Percentiles rank a stretch among this genome's conserved stretches.
Conservation (phyloP, 352 stramenopile genomes). For the Pythium grandisporangium region DNA sequence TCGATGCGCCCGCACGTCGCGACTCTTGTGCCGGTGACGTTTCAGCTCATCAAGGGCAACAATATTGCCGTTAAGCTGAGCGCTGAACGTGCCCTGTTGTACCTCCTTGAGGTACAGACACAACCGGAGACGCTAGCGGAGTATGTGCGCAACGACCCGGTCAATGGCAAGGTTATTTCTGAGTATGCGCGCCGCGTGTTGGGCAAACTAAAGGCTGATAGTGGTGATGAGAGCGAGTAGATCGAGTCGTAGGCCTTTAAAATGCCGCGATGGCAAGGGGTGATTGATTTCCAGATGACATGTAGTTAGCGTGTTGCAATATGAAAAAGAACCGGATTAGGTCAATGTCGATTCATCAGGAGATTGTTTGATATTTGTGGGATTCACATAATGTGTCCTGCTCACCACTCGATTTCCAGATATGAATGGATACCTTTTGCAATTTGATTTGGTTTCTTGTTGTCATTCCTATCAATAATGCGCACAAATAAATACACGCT, state of each 20-base stretch:
- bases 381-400: no score
- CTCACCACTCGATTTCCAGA: no score
- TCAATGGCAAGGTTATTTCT: constrained; percentile 75
- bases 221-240: constrained; percentile 74
- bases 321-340: no score
- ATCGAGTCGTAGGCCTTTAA: no score
- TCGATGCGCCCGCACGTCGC: constrained; percentile 38
- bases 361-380: no score
- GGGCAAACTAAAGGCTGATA: constrained; percentile 81
- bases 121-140: constrained; percentile 70
- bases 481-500: no score
- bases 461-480: no score
- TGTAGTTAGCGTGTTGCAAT: constrained; percentile 1
- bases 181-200: constrained; percentile 85
- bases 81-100: constrained; percentile 78
- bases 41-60: constrained; percentile 83
- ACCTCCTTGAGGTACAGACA: constrained; percentile 80
- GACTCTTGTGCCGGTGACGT: constrained; percentile 65
- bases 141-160: constrained; percentile 45
- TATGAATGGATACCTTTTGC: no score
- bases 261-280: no score
- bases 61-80: constrained; percentile 85
- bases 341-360: no score
- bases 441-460: no score
- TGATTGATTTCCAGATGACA: no score